Conservation (phyloP, 2,329 filamentous ascomycete species). For the Alternaria brassicae region DNA sequence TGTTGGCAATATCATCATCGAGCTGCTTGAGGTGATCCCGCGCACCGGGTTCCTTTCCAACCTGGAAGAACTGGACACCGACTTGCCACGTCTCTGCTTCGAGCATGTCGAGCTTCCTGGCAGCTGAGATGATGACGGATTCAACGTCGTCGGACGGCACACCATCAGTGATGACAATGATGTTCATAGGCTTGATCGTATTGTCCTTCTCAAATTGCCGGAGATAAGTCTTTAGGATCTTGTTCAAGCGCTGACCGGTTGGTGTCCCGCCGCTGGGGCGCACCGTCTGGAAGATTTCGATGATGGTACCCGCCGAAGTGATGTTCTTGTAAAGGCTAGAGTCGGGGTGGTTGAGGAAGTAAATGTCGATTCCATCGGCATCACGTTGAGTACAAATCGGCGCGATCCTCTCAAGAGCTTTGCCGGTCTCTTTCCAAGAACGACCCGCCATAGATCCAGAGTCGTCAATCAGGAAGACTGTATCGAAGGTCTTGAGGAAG, state of each 20-base stretch:
- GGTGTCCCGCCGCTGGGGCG: conserved; percentile 72
- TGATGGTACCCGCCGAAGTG: conserved; percentile 63
- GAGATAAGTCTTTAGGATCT: conserved; percentile 78
- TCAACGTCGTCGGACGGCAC: conserved; percentile 81
- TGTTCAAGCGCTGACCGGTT: conserved; percentile 73
- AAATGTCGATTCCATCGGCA: conserved; percentile 84
- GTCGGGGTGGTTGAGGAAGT: conserved; percentile 81
- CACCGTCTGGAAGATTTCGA: conserved; percentile 73
- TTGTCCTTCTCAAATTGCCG: conserved; percentile 59
- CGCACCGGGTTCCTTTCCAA: conserved; percentile 75
- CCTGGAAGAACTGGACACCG: conserved; percentile 95
- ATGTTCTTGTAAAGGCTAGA: conserved; percentile 70
- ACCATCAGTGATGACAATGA: conserved; percentile 94
- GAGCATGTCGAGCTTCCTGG: conserved; percentile 72
- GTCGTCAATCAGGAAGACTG: conserved; percentile 90
- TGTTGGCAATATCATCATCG: conserved; percentile 72
- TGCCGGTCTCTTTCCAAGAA: conserved; percentile 77
- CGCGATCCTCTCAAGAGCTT: conserved; percentile 74
- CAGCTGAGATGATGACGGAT: conserved; percentile 67
- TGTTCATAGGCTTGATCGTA: conserved; percentile 77
- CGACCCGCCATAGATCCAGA: conserved; percentile 81
- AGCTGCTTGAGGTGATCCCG: conserved; percentile 70
- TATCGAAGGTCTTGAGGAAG: conserved; percentile 83
- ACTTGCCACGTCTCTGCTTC: conserved; percentile 81
- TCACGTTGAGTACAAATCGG: conserved; percentile 84